Evolutionary conservation across 257 asterid genomes (phyloP).

Genomic region (Solanum virginianum): DNA sequence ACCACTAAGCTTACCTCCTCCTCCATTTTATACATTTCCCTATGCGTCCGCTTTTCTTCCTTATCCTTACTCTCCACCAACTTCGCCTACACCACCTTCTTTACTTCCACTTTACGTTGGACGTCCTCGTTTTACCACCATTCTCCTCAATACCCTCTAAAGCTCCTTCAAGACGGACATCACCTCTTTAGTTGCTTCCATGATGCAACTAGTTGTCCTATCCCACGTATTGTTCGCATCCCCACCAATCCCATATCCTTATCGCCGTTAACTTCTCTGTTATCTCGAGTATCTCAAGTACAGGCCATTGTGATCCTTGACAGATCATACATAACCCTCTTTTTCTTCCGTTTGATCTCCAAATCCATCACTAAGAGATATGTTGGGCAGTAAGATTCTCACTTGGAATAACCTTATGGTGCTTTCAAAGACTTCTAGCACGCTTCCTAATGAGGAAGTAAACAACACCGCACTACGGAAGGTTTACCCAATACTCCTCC

Average conservation of each 20-base stretch:
- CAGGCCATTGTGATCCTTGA: background rate
- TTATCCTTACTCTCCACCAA: background rate
- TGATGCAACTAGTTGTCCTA: background rate
- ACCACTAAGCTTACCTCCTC: background rate
- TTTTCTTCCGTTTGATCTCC: background rate
- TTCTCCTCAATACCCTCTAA: background rate
- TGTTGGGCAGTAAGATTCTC: background rate
- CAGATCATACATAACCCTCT: background rate
- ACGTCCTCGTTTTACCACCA: background rate
- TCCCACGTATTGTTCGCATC: background rate
- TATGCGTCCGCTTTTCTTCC: background rate
- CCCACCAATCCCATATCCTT: background rate
- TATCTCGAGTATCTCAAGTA: background rate
- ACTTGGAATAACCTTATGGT: background rate
- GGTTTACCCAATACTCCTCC: too few species aligned
- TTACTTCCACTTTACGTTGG: background rate
- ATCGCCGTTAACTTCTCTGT: background rate
- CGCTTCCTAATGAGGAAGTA: background rate
- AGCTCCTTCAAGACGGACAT: background rate
- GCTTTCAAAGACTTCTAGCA: background rate
- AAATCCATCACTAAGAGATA: background rate
- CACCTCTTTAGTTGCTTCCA: background rate
- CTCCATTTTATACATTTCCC: background rate
- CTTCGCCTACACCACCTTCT: background rate
- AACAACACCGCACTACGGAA: too few species aligned